Conservation (phyloP, 257 asterid species). For the Lycium ferocissimum region DNA sequence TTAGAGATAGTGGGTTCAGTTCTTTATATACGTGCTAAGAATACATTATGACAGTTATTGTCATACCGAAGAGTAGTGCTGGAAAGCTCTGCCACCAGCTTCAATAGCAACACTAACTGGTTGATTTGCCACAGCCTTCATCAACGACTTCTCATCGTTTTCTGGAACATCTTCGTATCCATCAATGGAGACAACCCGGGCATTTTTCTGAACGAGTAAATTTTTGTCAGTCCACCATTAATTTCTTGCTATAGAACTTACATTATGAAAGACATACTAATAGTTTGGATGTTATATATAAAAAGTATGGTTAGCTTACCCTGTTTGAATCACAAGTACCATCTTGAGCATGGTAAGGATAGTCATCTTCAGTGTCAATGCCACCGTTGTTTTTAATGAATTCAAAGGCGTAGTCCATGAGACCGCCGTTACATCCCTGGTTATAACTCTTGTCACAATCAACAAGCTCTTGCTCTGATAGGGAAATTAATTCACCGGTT, state of each 20-base stretch:
- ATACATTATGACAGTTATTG: not conserved
- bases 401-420: slow-evolving; percentile 81
- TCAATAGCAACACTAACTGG: slow-evolving; percentile 90
- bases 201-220: slow-evolving; percentile 58
- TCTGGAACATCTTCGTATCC: slow-evolving; percentile 78
- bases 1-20: not conserved
- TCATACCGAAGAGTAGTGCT: slow-evolving; percentile 77
- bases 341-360: slow-evolving; percentile 73
- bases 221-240: not conserved
- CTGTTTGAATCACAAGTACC: slow-evolving; percentile 62
- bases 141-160: slow-evolving; percentile 68
- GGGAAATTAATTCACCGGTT: slow-evolving; percentile 58
- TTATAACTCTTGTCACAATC: slow-evolving; percentile 71
- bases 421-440: slow-evolving; percentile 91
- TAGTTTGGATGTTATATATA: not conserved
- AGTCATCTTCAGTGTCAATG: slow-evolving; percentile 75
- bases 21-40: not conserved
- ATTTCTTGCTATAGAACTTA: not conserved
- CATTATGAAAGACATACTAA: not conserved
- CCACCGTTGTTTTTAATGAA: slow-evolving; percentile 82
- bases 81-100: slow-evolving; percentile 95
- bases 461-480: slow-evolving; percentile 91
- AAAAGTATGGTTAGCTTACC: slow-evolving; percentile 41
- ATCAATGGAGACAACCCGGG: slow-evolving; percentile 77
- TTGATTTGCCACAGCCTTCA: slow-evolving; percentile 81